Conservation (phyloP, 2,329 filamentous ascomycete genomes). For the Zalaria sp. region DNA sequence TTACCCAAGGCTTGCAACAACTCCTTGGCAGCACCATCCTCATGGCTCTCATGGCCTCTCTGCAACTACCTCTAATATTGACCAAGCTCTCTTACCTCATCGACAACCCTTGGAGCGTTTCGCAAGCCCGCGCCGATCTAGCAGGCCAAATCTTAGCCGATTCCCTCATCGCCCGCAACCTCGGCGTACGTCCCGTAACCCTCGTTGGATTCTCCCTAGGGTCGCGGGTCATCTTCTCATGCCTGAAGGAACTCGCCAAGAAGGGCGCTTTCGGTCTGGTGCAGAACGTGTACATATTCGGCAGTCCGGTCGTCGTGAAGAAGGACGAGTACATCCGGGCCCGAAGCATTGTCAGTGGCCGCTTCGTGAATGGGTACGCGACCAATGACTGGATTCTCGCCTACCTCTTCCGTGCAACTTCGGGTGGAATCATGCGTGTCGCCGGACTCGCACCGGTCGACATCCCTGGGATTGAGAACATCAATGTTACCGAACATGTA, state of each 20-base stretch:
- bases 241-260: slow-evolving; percentile 70
- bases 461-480: slow-evolving; percentile 72
- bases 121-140: slow-evolving; percentile 73
- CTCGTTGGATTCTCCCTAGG: slow-evolving; percentile 91
- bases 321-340: slow-evolving; percentile 76
- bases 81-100: slow-evolving; percentile 93
- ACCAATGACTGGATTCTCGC: slow-evolving; percentile 91
- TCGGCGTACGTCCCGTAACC: slow-evolving; percentile 83
- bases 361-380: slow-evolving; percentile 89
- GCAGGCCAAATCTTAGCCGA: slow-evolving; percentile 89
- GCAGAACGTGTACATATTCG: slow-evolving; percentile 92
- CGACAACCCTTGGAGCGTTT: slow-evolving; percentile 98
- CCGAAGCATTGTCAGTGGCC: slow-evolving; percentile 73
- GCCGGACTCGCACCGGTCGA: slow-evolving; percentile 71
- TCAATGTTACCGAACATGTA: slow-evolving; percentile 74
- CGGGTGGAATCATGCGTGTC: slow-evolving; percentile 77
- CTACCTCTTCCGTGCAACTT: slow-evolving; percentile 89
- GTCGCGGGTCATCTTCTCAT: slow-evolving; percentile 82
- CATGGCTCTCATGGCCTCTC: slow-evolving; percentile 76
- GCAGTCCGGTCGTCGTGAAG: slow-evolving; percentile 81
- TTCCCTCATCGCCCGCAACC: slow-evolving; percentile 78
- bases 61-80: slow-evolving; percentile 82
- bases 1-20: slow-evolving; percentile 93
- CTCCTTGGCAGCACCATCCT: slow-evolving; percentile 82
- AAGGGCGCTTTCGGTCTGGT: slow-evolving; percentile 76